Evolutionary conservation across 108 stramenopile species (phyloP).

Genomic region (Cyclotella baltica): DNA sequence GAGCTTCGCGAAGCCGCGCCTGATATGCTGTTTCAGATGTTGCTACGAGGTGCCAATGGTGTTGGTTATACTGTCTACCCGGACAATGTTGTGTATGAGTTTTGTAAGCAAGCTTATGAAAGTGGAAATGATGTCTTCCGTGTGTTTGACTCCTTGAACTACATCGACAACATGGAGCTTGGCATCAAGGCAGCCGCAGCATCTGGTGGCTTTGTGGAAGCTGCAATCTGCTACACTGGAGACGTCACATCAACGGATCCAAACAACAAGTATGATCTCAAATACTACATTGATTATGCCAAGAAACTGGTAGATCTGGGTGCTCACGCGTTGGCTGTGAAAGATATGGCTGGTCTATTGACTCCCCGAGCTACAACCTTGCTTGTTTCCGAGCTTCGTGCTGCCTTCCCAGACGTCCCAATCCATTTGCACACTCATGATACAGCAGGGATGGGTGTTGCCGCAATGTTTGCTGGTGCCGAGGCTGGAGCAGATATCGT

Average conservation of each 20-base stretch:
- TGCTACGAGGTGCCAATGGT: slow-evolving; percentile 87
- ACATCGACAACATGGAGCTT: slow-evolving; percentile 83
- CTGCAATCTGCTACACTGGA: slow-evolving; percentile 86
- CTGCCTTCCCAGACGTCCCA: slow-evolving; percentile 78
- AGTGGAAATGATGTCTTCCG: slow-evolving; percentile 89
- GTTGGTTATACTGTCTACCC: slow-evolving; percentile 89
- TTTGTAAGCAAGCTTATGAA: slow-evolving; percentile 75
- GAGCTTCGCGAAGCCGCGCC: slow-evolving; percentile 60
- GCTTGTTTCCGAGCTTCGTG: slow-evolving; percentile 71
- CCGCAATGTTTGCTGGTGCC: slow-evolving; percentile 77
- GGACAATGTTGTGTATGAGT: slow-evolving; percentile 86
- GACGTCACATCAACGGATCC: slow-evolving; percentile 62
- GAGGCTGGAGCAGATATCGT: slow-evolving; percentile 85
- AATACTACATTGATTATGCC: slow-evolving; percentile 82
- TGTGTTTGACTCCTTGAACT: slow-evolving; percentile 87
- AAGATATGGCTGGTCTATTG: slow-evolving; percentile 92
- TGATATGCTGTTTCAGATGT: slow-evolving; percentile 85
- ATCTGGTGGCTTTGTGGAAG: slow-evolving; percentile 82
- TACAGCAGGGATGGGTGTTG: slow-evolving; percentile 82
- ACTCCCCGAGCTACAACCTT: slow-evolving; percentile 70
- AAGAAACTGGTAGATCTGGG: slow-evolving; percentile 65
- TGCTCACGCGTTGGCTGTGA: slow-evolving; percentile 82
- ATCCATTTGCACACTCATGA: slow-evolving; percentile 91
- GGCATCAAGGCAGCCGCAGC: slow-evolving; percentile 82
- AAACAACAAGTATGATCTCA: slow-evolving; percentile 71